Evolutionary conservation across 2,329 filamentous ascomycete species (phyloP).

Genomic region (Setomelanomma holmii): DNA sequence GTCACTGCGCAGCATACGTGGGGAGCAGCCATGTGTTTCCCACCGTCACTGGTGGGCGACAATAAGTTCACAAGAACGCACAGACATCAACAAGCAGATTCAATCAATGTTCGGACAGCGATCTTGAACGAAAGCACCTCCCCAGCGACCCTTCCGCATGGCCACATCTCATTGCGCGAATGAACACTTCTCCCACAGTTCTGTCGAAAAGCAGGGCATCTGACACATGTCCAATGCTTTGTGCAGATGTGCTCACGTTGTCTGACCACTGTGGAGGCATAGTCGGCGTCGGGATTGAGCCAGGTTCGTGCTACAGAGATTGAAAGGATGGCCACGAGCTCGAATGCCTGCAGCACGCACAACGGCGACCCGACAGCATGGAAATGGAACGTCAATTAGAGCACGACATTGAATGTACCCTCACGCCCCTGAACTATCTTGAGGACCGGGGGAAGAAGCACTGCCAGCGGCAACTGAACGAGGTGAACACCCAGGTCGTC

Average conservation of each 20-base stretch:
- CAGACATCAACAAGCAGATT: conserved; percentile 9
- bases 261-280: conserved; percentile 6
- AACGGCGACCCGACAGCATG: conserved; percentile 19
- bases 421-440: conserved; percentile 27
- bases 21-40: conserved; percentile 1
- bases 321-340: conserved; percentile 26
- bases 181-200: conserved; percentile 8
- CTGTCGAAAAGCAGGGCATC: conserved; percentile 12
- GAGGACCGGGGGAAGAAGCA: conserved; percentile 6
- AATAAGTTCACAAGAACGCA: conserved; percentile 21
- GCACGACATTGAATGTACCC: conserved; percentile 9
- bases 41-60: conserved; percentile 12
- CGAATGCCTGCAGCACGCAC: conserved; percentile 12
- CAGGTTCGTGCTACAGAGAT: conserved; percentile 27
- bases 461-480: background rate
- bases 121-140: conserved; percentile 9
- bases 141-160: conserved; percentile 6
- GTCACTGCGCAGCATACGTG: background rate
- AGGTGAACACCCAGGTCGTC: background rate
- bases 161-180: conserved; percentile 8
- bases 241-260: conserved; percentile 17
- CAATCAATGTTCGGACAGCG: conserved; percentile 29
- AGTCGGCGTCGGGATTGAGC: conserved; percentile 30
- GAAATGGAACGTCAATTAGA: conserved; percentile 12
- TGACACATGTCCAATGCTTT: conserved; percentile 26